A percentile compares a stretch with the other conserved stretches of the same genome.
These are phyloP conservation scores for Pseudonitzschia pungens DNA, from an alignment of 108 stramenopile genomes.

Conservation along the genomic window DNA sequence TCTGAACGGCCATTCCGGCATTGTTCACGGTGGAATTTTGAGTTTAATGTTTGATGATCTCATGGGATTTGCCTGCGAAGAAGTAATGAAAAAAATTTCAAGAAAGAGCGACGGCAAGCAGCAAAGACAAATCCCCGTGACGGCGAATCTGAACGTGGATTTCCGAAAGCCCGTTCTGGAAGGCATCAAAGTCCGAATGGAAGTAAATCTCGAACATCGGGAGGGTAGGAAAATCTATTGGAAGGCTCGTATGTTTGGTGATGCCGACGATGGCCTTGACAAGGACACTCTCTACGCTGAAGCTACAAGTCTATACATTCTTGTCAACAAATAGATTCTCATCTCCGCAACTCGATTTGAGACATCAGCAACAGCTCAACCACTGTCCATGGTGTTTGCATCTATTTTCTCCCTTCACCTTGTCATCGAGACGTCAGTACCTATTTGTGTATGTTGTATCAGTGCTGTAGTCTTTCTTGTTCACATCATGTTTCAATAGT, in stretches of 20 bases:
- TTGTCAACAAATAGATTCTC: slow-evolving; percentile 1
- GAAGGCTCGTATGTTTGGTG: slow-evolving; percentile 38
- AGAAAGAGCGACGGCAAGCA: slow-evolving; percentile 52
- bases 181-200: slow-evolving; percentile 26
- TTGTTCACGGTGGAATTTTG: slow-evolving; percentile 64
- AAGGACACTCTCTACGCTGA: slow-evolving; percentile 45
- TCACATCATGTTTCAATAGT: no score
- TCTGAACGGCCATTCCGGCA: slow-evolving; percentile 51
- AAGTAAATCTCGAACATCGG: slow-evolving; percentile 32
- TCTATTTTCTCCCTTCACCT: no score
- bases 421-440: no score
- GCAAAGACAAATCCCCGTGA: slow-evolving; percentile 39
- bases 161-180: slow-evolving; percentile 41
- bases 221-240: slow-evolving; percentile 48
- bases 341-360: no score
- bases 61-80: slow-evolving; percentile 50
- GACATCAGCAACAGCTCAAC: no score
- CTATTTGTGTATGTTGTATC: no score
- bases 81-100: slow-evolving; percentile 33
- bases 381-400: no score
- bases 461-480: no score
- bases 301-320: slow-evolving; percentile 51
- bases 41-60: slow-evolving; percentile 58
- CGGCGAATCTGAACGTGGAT: slow-evolving; percentile 37
- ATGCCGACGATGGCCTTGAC: slow-evolving; percentile 17